These are phyloP conservation scores for Lichenothelia convexa DNA, from an alignment of 495 filamentous ascomycete genomes.

Conservation along the genomic window DNA sequence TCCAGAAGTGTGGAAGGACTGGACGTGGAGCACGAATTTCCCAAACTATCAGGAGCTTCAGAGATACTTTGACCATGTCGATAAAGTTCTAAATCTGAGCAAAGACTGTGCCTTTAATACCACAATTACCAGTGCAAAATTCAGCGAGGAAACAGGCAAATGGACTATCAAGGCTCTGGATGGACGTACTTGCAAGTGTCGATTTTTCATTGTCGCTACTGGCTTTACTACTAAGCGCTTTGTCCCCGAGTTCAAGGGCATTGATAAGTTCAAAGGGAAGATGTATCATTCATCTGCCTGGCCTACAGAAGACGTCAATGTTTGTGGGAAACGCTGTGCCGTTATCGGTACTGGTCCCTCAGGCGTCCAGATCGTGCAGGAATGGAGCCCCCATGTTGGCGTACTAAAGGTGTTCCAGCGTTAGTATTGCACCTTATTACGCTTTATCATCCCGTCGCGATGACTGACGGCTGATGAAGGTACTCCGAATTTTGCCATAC, in stretches of 20 bases:
- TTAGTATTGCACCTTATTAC: no score
- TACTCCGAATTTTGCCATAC: conserved; percentile 20
- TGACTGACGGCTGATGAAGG: no score
- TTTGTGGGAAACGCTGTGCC: conserved; percentile 30
- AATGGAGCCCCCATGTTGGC: conserved; percentile 18
- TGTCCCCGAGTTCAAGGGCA: conserved; percentile 31
- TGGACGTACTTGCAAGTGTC: conserved; percentile 27
- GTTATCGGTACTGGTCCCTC: conserved; percentile 41
- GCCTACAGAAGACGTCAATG: conserved; percentile 32
- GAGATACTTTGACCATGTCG: conserved; percentile 37
- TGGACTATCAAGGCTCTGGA: conserved; percentile 33
- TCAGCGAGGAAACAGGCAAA: conserved; percentile 18
- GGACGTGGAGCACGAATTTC: conserved; percentile 34
- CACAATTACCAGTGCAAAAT: conserved; percentile 28
- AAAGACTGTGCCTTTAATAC: conserved; percentile 34
- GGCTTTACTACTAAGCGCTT: conserved; percentile 29
- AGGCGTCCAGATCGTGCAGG: conserved; percentile 38
- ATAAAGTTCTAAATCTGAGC: conserved; percentile 27
- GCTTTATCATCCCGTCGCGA: no score
- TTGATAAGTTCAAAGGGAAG: conserved; percentile 33
- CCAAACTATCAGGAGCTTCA: conserved; percentile 31
- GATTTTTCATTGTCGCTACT: conserved; percentile 29
- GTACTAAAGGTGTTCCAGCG: conserved; percentile 31
- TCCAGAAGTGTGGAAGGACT: conserved; percentile 31
- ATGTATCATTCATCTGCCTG: conserved; percentile 41